Evolutionary conservation across 306 rosid species (phyloP).

Genomic region (Medicago arabica): DNA sequence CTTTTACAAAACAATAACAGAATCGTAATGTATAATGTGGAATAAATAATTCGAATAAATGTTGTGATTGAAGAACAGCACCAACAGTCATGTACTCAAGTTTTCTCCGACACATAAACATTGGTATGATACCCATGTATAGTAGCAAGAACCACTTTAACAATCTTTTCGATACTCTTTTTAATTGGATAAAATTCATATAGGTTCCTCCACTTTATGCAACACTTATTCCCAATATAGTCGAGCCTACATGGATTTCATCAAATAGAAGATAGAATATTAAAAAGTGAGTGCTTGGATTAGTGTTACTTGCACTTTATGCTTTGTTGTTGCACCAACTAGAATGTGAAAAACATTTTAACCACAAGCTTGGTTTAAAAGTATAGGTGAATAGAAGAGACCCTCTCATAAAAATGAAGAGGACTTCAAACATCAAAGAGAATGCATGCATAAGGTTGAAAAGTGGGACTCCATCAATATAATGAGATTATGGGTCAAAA

Average conservation of each 20-base stretch:
- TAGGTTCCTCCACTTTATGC: too few species aligned
- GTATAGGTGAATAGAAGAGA: constrained; percentile 10
- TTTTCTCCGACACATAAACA: not conserved
- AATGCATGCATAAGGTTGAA: constrained; percentile 39
- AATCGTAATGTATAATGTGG: not conserved
- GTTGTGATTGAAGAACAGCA: not conserved
- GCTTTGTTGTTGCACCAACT: too few species aligned
- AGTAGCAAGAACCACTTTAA: too few species aligned
- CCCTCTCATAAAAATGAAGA: not conserved
- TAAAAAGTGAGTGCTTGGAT: too few species aligned
- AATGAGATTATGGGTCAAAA: constrained; percentile 43
- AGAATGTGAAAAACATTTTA: constrained; percentile 17
- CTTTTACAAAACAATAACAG: too few species aligned
- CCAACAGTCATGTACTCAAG: not conserved
- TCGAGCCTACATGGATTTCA: too few species aligned
- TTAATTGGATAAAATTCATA: too few species aligned
- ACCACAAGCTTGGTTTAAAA: constrained; percentile 8
- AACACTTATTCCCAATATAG: too few species aligned
- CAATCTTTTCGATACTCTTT: too few species aligned
- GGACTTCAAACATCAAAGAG: constrained; percentile 16
- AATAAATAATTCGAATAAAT: not conserved
- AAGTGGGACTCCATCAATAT: constrained; percentile 38
- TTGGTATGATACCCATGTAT: not conserved
- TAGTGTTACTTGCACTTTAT: too few species aligned
- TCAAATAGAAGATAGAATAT: too few species aligned